phyloP scores from a whole-genome alignment of 768 basidiomycete genomes.

The Sarcodon aspratus region DNA sequence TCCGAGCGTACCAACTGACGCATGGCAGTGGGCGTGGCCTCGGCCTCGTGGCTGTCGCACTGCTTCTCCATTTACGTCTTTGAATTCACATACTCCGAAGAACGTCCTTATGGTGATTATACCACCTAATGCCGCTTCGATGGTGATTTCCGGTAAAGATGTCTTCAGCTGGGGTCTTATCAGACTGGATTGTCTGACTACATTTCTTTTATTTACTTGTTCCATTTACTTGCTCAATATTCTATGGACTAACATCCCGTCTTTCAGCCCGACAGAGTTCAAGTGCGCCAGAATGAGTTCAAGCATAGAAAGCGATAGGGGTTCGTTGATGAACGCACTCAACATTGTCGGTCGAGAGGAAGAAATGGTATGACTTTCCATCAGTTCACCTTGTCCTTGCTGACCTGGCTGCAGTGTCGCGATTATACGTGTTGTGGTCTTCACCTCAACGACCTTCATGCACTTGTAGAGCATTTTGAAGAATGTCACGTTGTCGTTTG shows the following conservation, averaged over 20 bases:
- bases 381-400: conserved; percentile 1
- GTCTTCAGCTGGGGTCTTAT: too few species aligned
- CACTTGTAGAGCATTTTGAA: conserved; percentile 88
- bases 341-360: conserved; percentile 58
- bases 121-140: too few species aligned
- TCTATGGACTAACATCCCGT: not conserved
- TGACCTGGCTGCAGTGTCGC: conserved; percentile 40
- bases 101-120: too few species aligned
- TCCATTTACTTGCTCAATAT: not conserved
- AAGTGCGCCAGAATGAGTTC: conserved; percentile 34
- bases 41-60: too few species aligned
- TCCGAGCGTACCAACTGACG: too few species aligned
- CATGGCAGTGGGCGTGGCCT: too few species aligned
- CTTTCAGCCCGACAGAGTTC: conserved; percentile 31
- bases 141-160: too few species aligned
- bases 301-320: conserved; percentile 51
- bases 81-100: too few species aligned
- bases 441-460: conserved; percentile 63
- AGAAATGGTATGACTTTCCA: conserved; percentile 44
- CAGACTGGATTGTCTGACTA: not conserved
- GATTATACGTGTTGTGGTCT: conserved; percentile 89
- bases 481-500: conserved; percentile 78
- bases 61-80: too few species aligned
- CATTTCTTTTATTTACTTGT: not conserved
- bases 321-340: conserved; percentile 52